Base-by-base conservation (phyloP, 2,329 filamentous ascomycete species). In the Bimuria novae-zelandiae region DNA sequence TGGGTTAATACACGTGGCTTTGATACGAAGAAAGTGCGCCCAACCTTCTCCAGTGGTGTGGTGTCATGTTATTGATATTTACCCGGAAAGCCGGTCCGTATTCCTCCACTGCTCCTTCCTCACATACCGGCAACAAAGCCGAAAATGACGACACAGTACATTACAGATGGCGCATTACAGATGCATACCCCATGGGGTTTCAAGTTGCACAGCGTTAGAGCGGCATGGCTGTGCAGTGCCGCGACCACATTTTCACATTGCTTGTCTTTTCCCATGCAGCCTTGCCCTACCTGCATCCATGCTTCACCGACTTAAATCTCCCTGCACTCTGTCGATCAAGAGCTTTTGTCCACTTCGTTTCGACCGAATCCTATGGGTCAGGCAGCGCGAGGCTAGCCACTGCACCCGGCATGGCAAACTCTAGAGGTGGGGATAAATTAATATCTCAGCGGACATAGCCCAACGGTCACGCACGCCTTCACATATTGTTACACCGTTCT, bases 371-470 rank as follows among this genome's bases (percentile, higher is more conserved):
- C 10, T 33, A 32, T 17, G 27, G 19, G 11, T n/a, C 27, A 27
- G 12, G 17, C 27, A 32, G 19, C 33, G 7, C 33, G 7, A 16
- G 14, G 7, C 33, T 17, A n/a, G 8, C 29, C 43, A 35, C 27
- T 27, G n/a, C 23, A 27, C 33, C 33, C 30, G 44, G 32, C 44
- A 37, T 25, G 44, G 12, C 11, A 21, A 47, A 47, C 10, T 27
- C 33, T 47, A 33, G 44, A 47, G 44, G 33, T 33, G 33, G 30
- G 33, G 33, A 47, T 47, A 39, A n/a, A 47, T 47, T 47, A 47
- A 47, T 47, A 37, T 47, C 32, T 21, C 32, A 12, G 5, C 42
- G 29, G 7, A 19, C 17, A 17, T 35, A 35, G 42, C 29, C 12
- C 30, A 47, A 29, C 32, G 44, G 33, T 37, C 44, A 47, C 44